Evolutionary conservation across 2,329 filamentous ascomycete genomes (phyloP).

Genomic region (Periconia sp.): DNA sequence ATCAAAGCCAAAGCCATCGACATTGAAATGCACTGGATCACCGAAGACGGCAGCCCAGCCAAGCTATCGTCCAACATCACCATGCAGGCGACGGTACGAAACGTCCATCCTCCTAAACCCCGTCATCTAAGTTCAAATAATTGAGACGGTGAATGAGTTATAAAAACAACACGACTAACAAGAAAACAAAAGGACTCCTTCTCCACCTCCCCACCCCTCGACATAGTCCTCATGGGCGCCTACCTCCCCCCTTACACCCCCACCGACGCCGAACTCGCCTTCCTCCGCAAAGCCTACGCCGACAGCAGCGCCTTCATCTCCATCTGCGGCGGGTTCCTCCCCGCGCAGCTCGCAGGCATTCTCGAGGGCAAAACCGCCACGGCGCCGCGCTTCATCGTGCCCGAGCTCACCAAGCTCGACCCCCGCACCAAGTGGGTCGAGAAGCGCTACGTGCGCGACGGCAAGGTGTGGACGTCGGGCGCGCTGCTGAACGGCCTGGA

Average conservation of each 20-base stretch:
- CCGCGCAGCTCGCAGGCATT: conserved; percentile 39
- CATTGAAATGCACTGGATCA: conserved; percentile 36
- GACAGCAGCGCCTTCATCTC: conserved; percentile 43
- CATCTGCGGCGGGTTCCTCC: conserved; percentile 44
- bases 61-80: conserved; percentile 16
- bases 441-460: conserved; percentile 30
- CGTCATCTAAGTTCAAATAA: no score
- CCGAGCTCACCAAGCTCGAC: conserved; percentile 21
- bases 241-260: conserved; percentile 27
- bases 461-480: conserved; percentile 39
- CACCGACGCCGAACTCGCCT: conserved; percentile 40
- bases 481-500: conserved; percentile 37
- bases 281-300: conserved; percentile 40
- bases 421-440: conserved; percentile 44
- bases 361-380: conserved; percentile 44
- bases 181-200: conserved; percentile 40
- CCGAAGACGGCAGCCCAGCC: conserved; percentile 18
- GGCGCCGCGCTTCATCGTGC: conserved; percentile 35
- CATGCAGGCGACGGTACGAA: conserved; percentile 15
- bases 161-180: background rate
- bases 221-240: conserved; percentile 48
- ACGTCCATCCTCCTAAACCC: background rate
- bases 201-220: conserved; percentile 43
- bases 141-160: background rate
- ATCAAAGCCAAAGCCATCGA: conserved; percentile 23